Conservation (phyloP, 2,329 filamentous ascomycete species). For the Colletotrichum sojae region DNA sequence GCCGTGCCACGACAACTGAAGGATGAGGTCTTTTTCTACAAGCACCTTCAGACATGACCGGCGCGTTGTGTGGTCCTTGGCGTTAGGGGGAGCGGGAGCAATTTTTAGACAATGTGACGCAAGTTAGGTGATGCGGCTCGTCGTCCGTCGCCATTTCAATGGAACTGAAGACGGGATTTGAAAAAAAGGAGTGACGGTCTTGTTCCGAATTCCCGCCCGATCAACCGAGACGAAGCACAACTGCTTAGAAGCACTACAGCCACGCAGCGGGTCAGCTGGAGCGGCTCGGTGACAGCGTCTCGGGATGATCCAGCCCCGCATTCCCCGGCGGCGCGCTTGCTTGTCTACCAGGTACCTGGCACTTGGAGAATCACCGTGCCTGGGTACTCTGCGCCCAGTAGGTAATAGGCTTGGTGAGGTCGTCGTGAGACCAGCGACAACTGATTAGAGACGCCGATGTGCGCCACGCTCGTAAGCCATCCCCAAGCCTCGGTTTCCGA, state of each 20-base stretch:
- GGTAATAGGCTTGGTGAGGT: neutral
- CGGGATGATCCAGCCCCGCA: neutral
- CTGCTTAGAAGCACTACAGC: neutral
- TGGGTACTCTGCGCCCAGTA: too few relatives aligned
- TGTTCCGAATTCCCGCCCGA: neutral
- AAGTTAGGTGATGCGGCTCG: constrained; percentile 26
- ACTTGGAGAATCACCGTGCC: too few relatives aligned
- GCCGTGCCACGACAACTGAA: constrained; percentile 58
- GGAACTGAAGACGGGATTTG: constrained; percentile 9
- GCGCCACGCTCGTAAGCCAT: constrained; percentile 21
- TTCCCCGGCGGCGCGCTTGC: too few relatives aligned
- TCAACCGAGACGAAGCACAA: neutral
- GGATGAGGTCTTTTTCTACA: constrained; percentile 72
- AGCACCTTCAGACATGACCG: constrained; percentile 57
- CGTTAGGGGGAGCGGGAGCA: constrained; percentile 10
- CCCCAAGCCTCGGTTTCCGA: neutral
- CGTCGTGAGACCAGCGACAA: constrained; percentile 7
- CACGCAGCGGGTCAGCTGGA: neutral
- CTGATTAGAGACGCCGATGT: constrained; percentile 22
- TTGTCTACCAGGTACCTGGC: neutral
- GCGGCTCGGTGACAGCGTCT: neutral
- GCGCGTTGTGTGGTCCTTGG: neutral
- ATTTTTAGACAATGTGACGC: constrained; percentile 24
- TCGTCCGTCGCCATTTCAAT: neutral
- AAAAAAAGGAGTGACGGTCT: constrained; percentile 18